Base-by-base conservation (phyloP, 2,329 filamentous ascomycete genomes). In the Colletotrichum tamarilloi region DNA sequence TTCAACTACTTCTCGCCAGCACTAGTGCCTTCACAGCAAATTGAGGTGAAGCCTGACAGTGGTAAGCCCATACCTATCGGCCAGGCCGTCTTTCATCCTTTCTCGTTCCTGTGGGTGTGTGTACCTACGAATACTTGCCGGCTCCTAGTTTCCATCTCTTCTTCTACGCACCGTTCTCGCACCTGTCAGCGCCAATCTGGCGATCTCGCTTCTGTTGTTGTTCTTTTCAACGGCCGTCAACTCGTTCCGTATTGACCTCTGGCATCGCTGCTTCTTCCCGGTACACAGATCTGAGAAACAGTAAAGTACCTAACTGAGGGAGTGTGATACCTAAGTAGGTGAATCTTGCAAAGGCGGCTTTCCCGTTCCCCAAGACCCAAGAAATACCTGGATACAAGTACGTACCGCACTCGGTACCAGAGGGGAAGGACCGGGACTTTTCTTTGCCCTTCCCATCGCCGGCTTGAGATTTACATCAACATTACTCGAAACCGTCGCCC, bases 401-500 rank as follows among this genome's bases (percentile, higher is more conserved):
- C 42, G 42, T 49, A 49, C 19, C 42, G 6, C 42, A 7, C 19
- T n/a, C 42, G 16, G 7, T 49, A 49, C 42, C 19, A 7, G 42
- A 49, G 6, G 19, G 42, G 19, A 49, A 49, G 42, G 42, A 49
- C 42, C 42, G 42, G 42, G 42, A 49, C 42, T 49, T 49, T 46
- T 24, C 14, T 4, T 30, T 24, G 24, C 24, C n/a, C 32, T 55
- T 24, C 14, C 28, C 35, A 22, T 53, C 22, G 22, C 6, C 62
- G 30, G 32, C 19, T 32, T 4, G 35, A 46, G 32, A 65, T 65
- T 66, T 32, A 60, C 32, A 66, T 60, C 62, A 55, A 70, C 67
- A 66, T 67, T 70, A 55, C 68, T 57, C 62, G 53, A 53, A 7
- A 30, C 56, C 30, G 42, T 64, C 57, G 62, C 55, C 62, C 56